phyloP scores from a whole-genome alignment of 2,329 filamentous ascomycete species.

The Pyricularia grisea region DNA sequence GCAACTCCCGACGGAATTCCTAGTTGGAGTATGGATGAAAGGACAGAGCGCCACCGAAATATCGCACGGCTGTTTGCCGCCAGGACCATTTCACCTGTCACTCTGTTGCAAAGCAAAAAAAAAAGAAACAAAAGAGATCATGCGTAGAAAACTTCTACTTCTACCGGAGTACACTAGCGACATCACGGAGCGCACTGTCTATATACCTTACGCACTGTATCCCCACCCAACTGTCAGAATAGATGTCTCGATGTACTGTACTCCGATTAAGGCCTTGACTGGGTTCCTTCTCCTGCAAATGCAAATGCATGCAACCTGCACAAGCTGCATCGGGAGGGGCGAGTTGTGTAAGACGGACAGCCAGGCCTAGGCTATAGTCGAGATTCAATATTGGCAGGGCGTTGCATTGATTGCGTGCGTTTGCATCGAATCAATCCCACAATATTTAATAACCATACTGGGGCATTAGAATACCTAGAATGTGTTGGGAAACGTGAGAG shows the following conservation, averaged over 20 bases:
- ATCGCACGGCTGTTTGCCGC: not conserved
- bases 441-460: not conserved
- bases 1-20: not conserved
- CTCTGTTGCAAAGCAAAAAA: not conserved
- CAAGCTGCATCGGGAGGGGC: not conserved
- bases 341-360: not conserved
- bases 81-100: not conserved
- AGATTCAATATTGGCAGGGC: not conserved
- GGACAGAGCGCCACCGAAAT: not conserved
- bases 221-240: not conserved
- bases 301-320: not conserved
- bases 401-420: not conserved
- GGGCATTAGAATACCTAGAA: not conserved
- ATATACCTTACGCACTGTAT: not conserved
- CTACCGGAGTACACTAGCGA: not conserved
- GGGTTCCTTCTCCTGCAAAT: not conserved
- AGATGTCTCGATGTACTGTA: not conserved
- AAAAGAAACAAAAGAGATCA: not conserved
- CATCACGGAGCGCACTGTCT: not conserved
- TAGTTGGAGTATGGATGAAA: not conserved
- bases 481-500: not conserved
- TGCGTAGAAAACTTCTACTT: not conserved
- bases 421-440: not conserved
- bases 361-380: not conserved
- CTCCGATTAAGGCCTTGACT: not conserved